A percentile compares a stretch with the other conserved stretches of the same genome.
Evolutionary conservation across 2,329 filamentous ascomycete genomes (phyloP).

Genomic region (Teratosphaeria nubilosa): DNA sequence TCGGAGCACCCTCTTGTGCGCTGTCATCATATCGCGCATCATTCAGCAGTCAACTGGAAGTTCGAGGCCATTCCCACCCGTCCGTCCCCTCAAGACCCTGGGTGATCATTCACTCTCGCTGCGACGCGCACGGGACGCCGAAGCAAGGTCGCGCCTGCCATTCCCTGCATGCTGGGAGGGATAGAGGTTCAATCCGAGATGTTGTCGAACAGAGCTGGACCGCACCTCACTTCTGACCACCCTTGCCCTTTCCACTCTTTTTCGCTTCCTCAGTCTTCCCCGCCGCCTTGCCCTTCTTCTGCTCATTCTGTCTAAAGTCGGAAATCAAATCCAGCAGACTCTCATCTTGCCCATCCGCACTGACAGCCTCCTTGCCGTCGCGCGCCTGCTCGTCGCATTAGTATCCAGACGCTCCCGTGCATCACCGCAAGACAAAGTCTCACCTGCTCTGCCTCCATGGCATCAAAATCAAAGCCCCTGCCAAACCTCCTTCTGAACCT

Average conservation of each 20-base stretch:
- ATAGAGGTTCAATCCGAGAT: not conserved
- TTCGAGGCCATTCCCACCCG: not conserved
- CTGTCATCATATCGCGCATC: not conserved
- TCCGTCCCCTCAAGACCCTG: too few relatives aligned
- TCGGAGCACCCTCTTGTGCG: not conserved
- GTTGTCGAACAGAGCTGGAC: not conserved
- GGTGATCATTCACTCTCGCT: too few relatives aligned
- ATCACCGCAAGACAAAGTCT: not conserved
- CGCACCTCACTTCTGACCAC: conserved; percentile 21
- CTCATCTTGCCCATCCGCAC: conserved; percentile 37
- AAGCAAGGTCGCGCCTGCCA: not conserved
- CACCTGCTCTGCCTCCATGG: conserved; percentile 21
- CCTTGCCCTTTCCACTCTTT: conserved; percentile 28
- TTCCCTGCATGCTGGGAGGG: not conserved
- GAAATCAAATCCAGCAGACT: conserved; percentile 50
- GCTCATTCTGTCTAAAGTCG: conserved; percentile 30
- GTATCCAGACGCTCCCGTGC: not conserved
- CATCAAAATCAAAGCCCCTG: conserved; percentile 62
- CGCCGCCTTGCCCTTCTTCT: conserved; percentile 34
- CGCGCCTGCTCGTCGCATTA: conserved; percentile 19
- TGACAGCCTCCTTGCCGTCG: conserved; percentile 40
- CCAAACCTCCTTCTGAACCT: conserved; percentile 82
- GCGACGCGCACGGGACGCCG: too few relatives aligned
- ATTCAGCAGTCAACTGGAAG: not conserved
- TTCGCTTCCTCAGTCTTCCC: conserved; percentile 28